Evolutionary conservation across 345 rosid genomes (phyloP).

Genomic region (Dipteronia dyeriana): DNA sequence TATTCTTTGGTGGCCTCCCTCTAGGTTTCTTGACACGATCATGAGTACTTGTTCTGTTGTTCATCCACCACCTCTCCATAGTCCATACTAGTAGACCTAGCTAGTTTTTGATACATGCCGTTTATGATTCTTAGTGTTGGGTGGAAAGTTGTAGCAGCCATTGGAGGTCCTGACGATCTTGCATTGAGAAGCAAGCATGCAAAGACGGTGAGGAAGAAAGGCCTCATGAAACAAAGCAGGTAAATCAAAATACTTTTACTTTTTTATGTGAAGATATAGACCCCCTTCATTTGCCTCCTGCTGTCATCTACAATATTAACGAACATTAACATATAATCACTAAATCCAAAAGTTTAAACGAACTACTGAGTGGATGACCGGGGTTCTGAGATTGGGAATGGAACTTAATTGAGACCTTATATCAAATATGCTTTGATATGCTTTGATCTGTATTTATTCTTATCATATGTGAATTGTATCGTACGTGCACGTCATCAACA

Average conservation of each 20-base stretch:
- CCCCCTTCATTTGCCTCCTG: constrained; percentile 13
- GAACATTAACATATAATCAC: no score
- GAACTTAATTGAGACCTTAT: no score
- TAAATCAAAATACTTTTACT: neutral
- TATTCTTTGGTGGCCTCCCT: constrained; percentile 2
- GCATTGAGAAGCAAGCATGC: neutral
- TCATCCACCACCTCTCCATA: neutral
- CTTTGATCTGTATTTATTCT: no score
- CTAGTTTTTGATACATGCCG: no score
- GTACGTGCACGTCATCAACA: no score
- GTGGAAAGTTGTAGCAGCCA: neutral
- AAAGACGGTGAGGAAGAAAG: neutral
- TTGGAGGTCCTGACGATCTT: neutral
- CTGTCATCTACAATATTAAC: neutral
- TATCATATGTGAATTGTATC: no score
- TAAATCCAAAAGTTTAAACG: no score
- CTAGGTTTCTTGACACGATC: neutral
- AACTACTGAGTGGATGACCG: no score
- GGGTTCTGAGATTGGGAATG: no score
- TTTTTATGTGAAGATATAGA: neutral
- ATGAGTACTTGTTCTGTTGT: no score
- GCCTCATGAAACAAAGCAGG: neutral
- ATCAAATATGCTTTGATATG: no score
- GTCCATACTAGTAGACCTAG: no score
- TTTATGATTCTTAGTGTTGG: neutral